These are phyloP conservation scores for Microdochium paspali DNA, from an alignment of 2,329 filamentous ascomycete species.

Conservation along the genomic window DNA sequence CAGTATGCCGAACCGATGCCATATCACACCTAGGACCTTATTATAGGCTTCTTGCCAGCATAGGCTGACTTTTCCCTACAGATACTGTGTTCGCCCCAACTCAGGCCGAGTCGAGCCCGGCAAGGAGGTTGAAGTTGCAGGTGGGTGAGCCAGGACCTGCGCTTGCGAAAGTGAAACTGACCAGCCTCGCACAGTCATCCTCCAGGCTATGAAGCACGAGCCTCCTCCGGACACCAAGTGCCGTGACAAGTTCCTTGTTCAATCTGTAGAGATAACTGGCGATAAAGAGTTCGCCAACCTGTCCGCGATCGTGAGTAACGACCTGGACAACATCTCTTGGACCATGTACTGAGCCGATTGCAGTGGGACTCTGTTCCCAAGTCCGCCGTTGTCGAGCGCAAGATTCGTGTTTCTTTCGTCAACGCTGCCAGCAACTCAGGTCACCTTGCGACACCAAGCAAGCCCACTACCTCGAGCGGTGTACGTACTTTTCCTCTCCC, in stretches of 20 bases:
- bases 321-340: constrained; percentile 7
- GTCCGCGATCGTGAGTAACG: constrained; percentile 60
- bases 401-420: constrained; percentile 88
- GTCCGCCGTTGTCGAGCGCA: constrained; percentile 75
- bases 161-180: too few relatives aligned
- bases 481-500: constrained; percentile 21
- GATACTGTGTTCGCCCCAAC: constrained; percentile 96
- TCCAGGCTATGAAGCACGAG: constrained; percentile 97
- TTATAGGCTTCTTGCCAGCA: constrained; percentile 10
- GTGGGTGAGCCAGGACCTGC: too few relatives aligned
- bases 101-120: constrained; percentile 91
- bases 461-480: constrained; percentile 26
- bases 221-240: constrained; percentile 80
- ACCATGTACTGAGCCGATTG: constrained; percentile 13
- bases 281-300: constrained; percentile 81
- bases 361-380: constrained; percentile 78
- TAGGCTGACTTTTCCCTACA: constrained; percentile 26
- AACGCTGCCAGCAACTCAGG: constrained; percentile 37
- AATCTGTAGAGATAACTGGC: constrained; percentile 74
- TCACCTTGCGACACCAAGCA: constrained; percentile 28
- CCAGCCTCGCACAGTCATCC: too few relatives aligned
- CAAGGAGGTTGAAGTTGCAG: constrained; percentile 83
- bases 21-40: constrained; percentile 4
- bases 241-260: constrained; percentile 95
- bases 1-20: constrained; percentile 57